Evolutionary conservation across 1,284 basidiomycete species (phyloP), one percentile per base, ranked within the genome.

Genomic region (Ceratobasidium sp.): DNA sequence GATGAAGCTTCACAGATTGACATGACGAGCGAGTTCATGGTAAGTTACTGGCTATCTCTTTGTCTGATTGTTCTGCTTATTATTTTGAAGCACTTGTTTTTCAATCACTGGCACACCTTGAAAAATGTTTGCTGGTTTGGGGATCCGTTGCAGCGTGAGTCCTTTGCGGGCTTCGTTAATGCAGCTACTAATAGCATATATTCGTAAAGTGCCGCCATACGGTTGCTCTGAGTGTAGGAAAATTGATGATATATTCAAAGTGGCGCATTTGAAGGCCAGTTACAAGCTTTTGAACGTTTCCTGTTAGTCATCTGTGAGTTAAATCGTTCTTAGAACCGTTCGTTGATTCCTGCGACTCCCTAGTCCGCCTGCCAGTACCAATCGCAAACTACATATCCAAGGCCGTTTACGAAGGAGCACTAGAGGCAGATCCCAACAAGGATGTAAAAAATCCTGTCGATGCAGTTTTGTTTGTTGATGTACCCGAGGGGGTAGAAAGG

Each of bases 301-400:
- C 71, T 85, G 84, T 85, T 71, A 29, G 79, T 74, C 2, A n/a
- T n/a, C n/a, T n/a, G n/a, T n/a, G n/a, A n/a, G n/a, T n/a, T 53
- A 4, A 6, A n/a, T n/a, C 25, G 13, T 34, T 56, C 31, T 13
- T 56, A 10, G 8, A 10, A 27, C 12, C 15, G 20, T 34, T 8
- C 31, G 0, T 25, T 29, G 27, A 45, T 12, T 70, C n/a, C 29
- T 29, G 22, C 17, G 12, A 10, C 22, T 56, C 17, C 53, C 1
- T 68, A 88, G 90, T 92, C 73, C 86, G 91, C 1, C 91, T 92
- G 89, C 90, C 91, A 68, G 83, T 84, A 47, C 84, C 89, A 72
- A 86, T 91, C 80, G 90, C 90, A n/a, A 72, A 81, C 5, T 87
- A 90, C 65, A 88, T 92, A 55, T 91, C 89, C 29, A 74, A 82